Conservation (phyloP, 2,329 filamentous ascomycete genomes). For the Botrytis pseudocinerea region DNA sequence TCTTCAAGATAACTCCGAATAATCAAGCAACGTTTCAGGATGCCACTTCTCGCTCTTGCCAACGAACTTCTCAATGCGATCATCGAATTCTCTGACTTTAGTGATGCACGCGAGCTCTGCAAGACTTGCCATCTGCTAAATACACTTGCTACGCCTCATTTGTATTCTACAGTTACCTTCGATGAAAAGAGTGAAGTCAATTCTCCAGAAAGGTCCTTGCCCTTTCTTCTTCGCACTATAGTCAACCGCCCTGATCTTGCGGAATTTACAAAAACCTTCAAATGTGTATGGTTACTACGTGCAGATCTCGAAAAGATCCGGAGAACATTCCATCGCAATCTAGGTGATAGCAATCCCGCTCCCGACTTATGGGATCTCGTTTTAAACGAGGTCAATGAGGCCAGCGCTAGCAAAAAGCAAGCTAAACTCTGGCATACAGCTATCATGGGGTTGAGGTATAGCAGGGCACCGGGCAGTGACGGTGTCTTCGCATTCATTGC, state of each 20-base stretch:
- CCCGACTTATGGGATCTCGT: not conserved
- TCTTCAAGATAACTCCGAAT: too few relatives aligned
- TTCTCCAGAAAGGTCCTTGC: not conserved
- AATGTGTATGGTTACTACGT: not conserved
- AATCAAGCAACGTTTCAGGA: slow-evolving; percentile 11
- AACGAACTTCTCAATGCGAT: slow-evolving; percentile 46
- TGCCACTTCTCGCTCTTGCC: slow-evolving; percentile 38
- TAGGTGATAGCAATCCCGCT: not conserved
- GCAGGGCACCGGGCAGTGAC: not conserved
- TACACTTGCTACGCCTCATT: not conserved
- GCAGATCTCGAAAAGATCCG: not conserved
- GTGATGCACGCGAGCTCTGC: slow-evolving; percentile 48
- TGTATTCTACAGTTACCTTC: not conserved
- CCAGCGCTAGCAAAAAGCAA: not conserved
- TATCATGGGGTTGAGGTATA: not conserved
- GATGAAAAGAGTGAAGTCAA: not conserved
- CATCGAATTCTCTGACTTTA: slow-evolving; percentile 44
- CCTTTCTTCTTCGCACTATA: not conserved
- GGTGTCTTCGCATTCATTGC: not conserved
- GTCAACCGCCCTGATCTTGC: slow-evolving; percentile 8
- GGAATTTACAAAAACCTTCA: not conserved
- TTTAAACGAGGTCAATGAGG: not conserved
- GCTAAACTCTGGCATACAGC: not conserved
- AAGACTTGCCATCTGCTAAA: slow-evolving; percentile 22
- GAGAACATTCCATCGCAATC: not conserved